Conservation (phyloP, 2,329 filamentous ascomycete genomes). For the Fusarium robinianum region DNA sequence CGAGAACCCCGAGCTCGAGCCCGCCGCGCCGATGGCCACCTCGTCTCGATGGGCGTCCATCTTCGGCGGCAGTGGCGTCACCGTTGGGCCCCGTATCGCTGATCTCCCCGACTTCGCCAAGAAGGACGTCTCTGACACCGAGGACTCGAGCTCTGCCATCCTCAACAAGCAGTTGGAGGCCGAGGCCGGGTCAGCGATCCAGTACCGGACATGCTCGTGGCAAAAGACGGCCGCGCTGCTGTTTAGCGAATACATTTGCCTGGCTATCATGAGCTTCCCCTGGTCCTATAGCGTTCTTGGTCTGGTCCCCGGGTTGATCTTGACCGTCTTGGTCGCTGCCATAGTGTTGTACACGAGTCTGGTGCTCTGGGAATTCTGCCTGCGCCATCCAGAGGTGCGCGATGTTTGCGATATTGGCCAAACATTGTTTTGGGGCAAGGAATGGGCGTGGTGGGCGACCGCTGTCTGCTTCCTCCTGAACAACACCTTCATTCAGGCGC, state of each 20-base stretch:
- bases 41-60: conserved; percentile 41
- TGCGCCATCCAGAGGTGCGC: conserved; percentile 86
- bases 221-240: conserved; percentile 90
- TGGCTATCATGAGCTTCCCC: conserved; percentile 93
- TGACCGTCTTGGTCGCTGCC: conserved; percentile 77
- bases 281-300: conserved; percentile 90
- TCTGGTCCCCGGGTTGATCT: conserved; percentile 79
- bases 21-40: conserved; percentile 17
- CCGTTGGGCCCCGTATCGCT: conserved; percentile 57
- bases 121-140: conserved; percentile 46
- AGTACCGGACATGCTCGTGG: conserved; percentile 94
- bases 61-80: conserved; percentile 48
- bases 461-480: conserved; percentile 91
- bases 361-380: conserved; percentile 78
- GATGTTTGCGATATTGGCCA: conserved; percentile 97
- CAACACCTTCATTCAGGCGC: conserved; percentile 85
- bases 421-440: conserved; percentile 86
- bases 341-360: conserved; percentile 78
- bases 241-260: conserved; percentile 93
- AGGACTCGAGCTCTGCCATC: conserved; percentile 54
- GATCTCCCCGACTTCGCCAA: conserved; percentile 47
- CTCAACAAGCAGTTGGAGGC: conserved; percentile 71
- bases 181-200: conserved; percentile 78
- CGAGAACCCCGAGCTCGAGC: conserved; percentile 32
- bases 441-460: conserved; percentile 69